Evolutionary conservation across 2,329 filamentous ascomycete species (phyloP), one percentile per base, ranked within the genome.

Genomic region (Colletotrichum brevisporum): DNA sequence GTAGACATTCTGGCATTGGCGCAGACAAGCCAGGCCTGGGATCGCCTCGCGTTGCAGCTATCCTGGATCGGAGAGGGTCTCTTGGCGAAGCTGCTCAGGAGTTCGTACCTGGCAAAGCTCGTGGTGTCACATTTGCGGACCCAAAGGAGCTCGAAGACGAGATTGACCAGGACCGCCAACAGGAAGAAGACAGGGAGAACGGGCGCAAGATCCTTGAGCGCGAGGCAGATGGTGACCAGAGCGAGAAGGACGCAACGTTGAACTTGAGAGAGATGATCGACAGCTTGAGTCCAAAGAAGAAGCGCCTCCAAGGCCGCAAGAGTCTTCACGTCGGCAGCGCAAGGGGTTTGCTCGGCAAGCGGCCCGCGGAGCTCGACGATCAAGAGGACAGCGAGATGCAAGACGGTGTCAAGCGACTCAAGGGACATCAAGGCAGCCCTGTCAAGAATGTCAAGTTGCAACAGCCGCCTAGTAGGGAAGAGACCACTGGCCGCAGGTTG

Each of bases 211-310:
- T 88, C 52, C 80, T 88, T 21, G 84, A 89, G 73, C 83, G 85
- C 39, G 86, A 88, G 73, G 83, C 81, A 6, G 79, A 87, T 73
- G 79, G 82, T 59, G 79, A 77, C 18, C 80, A 82, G 31, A 85
- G 87, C 43, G 88, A 90, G 41, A 86, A 84, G 54, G 91, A 93
- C 71, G 84, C 83, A 3, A 92, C 91, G 0, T 79, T 90, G 43
- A 93, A 89, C 71, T 81, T 95, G 51, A 92, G 89, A 71, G 91
- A 94, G 71, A 91, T 94, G 88, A 95, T 95, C 69, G 87, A 92
- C 70, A 92, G 89, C 65, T 84, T 95, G 71, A 94, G 92, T 26
- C 93, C 93, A 0, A 93, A 92, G 79, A 93, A 94, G 78, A 90
- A 88, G 62, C 79, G 81, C 6, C 73, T 92, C 6, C 89, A 86